Percentiles rank a stretch among this genome's conserved stretches.
Evolutionary conservation across 2,329 filamentous ascomycete genomes (phyloP).

Genomic region (Aspergillus jensenii): DNA sequence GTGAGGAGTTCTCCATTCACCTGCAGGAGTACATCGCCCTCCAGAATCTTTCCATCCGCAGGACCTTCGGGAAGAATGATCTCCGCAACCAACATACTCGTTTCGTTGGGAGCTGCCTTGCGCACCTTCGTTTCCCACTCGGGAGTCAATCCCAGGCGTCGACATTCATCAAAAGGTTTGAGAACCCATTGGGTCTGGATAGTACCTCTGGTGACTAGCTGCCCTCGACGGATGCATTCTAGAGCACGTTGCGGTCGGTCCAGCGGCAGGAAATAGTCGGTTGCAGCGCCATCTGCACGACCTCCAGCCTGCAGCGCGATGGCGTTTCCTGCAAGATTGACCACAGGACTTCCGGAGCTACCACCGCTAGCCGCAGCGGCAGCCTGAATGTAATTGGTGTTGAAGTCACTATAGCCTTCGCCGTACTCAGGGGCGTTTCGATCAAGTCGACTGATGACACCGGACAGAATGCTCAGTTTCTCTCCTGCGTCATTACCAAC

Average conservation of each 20-base stretch:
- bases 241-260: conserved; percentile 87
- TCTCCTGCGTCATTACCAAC: conserved; percentile 98
- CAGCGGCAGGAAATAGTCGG: conserved; percentile 93
- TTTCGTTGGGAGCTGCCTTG: conserved; percentile 83
- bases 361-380: conserved; percentile 95
- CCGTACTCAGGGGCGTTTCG: conserved; percentile 97
- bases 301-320: conserved; percentile 93
- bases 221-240: conserved; percentile 75
- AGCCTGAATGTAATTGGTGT: conserved; percentile 93
- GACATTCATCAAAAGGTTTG: conserved; percentile 96
- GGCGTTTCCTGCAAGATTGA: conserved; percentile 89
- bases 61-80: conserved; percentile 91
- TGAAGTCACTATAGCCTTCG: conserved; percentile 98
- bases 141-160: conserved; percentile 78
- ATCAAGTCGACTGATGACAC: conserved; percentile 93
- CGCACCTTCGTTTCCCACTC: conserved; percentile 86
- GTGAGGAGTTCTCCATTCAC: conserved; percentile 92
- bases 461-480: conserved; percentile 95
- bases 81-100: conserved; percentile 94
- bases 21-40: conserved; percentile 90
- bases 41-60: conserved; percentile 80
- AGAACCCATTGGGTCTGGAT: conserved; percentile 97
- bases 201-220: conserved; percentile 82
- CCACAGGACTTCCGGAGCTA: conserved; percentile 96
- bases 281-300: conserved; percentile 89